Evolutionary conservation across 176 grass and related monocot species (phyloP).

Genomic region (Phoenix roebelenii): DNA sequence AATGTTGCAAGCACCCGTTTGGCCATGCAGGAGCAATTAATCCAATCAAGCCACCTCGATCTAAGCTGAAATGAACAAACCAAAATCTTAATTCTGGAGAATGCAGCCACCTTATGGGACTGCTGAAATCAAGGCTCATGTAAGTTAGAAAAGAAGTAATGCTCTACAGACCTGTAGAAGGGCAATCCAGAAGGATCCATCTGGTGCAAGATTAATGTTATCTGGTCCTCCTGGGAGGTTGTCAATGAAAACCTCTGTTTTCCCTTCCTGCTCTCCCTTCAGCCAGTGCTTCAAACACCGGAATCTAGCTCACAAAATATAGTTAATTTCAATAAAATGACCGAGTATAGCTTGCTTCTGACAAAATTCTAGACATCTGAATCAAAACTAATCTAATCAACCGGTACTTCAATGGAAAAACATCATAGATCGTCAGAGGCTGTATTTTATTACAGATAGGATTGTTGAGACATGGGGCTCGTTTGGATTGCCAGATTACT

Average conservation of each 20-base stretch:
- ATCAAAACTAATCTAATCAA: too few relatives aligned
- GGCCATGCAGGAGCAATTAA: slow-evolving; percentile 18
- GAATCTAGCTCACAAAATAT: slow-evolving; percentile 24
- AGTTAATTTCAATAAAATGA: too few relatives aligned
- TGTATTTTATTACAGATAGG: too few relatives aligned
- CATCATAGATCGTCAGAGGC: too few relatives aligned
- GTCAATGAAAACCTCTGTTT: slow-evolving; percentile 51
- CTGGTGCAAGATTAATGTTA: slow-evolving; percentile 57
- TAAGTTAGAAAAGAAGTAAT: not conserved
- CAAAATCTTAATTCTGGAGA: not conserved
- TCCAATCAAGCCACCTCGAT: slow-evolving; percentile 26
- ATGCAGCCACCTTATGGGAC: too few relatives aligned
- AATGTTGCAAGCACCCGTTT: slow-evolving; percentile 43
- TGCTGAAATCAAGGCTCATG: too few relatives aligned
- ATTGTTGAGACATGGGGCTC: too few relatives aligned
- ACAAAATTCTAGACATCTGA: too few relatives aligned
- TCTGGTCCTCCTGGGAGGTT: slow-evolving; percentile 59
- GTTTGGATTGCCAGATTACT: too few relatives aligned
- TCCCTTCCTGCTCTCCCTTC: slow-evolving; percentile 37
- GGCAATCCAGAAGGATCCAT: slow-evolving; percentile 78
- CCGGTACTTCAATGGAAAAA: too few relatives aligned
- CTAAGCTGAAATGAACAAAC: slow-evolving; percentile 10
- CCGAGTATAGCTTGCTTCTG: too few relatives aligned
- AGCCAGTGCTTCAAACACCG: slow-evolving; percentile 59
- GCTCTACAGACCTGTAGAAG: slow-evolving; percentile 30